phyloP scores from a whole-genome alignment of 2,329 filamentous ascomycete species.

The Madurella mycetomatis region DNA sequence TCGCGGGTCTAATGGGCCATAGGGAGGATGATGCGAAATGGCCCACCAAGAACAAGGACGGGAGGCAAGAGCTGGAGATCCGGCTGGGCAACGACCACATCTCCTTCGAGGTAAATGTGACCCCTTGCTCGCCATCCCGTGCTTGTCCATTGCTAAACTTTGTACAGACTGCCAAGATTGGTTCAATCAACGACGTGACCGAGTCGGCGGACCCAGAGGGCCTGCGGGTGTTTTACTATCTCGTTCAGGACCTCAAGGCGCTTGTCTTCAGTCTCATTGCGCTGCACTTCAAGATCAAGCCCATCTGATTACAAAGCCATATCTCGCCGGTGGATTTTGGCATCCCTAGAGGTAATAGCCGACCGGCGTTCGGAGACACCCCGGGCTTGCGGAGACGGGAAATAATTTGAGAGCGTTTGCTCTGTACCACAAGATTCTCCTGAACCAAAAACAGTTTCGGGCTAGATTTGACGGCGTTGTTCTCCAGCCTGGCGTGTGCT shows the following conservation, averaged over 20 bases:
- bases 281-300: constrained; percentile 94
- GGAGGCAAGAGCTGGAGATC: constrained; percentile 93
- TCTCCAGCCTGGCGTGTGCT: background rate
- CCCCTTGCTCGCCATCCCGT: background rate
- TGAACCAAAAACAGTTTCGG: no score
- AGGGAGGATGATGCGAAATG: constrained; percentile 98
- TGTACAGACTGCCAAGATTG: constrained; percentile 88
- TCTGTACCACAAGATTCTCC: no score
- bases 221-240: constrained; percentile 94
- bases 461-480: background rate
- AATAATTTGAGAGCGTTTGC: no score
- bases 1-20: constrained; percentile 26
- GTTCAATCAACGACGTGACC: constrained; percentile 91
- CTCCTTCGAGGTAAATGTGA: constrained; percentile 73
- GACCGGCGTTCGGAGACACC: no score
- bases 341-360: no score
- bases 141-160: constrained; percentile 16
- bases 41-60: constrained; percentile 99
- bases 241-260: constrained; percentile 95
- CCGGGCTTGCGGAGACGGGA: no score
- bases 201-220: constrained; percentile 96
- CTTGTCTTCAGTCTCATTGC: constrained; percentile 94
- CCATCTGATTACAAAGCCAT: constrained; percentile 47
- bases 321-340: no score
- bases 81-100: constrained; percentile 92